Evolutionary conservation across 768 basidiomycete genomes (phyloP).

Genomic region (Tulasnella sp.): DNA sequence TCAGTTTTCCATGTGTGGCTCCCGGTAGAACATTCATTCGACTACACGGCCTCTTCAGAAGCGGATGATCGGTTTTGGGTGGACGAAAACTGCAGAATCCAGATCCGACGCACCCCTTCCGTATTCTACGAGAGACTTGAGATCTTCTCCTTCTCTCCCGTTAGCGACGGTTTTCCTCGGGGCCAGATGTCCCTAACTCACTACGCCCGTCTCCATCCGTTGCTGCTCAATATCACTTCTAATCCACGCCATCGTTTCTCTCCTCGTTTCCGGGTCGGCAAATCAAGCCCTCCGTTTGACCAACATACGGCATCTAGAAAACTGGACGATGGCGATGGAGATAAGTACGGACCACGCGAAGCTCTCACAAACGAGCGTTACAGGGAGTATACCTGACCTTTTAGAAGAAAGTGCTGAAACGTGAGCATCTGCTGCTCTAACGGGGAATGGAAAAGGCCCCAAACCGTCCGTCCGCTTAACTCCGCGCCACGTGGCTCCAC

Average conservation of each 20-base stretch:
- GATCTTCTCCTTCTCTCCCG: background rate
- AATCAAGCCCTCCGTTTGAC: background rate
- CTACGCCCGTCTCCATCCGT: background rate
- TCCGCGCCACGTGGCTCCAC: no score
- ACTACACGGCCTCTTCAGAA: no score
- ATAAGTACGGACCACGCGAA: background rate
- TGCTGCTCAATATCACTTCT: background rate
- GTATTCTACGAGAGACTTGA: background rate
- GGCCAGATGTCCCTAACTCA: background rate
- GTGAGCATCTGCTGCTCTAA: conserved; percentile 4
- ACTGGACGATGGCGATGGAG: background rate
- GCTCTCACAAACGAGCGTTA: background rate
- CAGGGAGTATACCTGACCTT: conserved; percentile 4
- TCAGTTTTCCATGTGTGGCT: no score
- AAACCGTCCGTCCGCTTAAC: background rate
- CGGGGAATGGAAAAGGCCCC: no score
- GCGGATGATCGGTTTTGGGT: background rate
- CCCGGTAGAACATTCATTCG: no score
- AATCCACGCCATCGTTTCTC: background rate
- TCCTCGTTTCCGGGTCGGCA: background rate
- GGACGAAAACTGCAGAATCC: no score
- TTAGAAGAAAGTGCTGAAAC: conserved; percentile 9
- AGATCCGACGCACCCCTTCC: background rate
- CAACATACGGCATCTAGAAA: background rate
- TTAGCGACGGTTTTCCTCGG: background rate